These are phyloP conservation scores for Heterobasidion parviporum DNA, from an alignment of 1,284 basidiomycete genomes.

Conservation along the genomic window DNA sequence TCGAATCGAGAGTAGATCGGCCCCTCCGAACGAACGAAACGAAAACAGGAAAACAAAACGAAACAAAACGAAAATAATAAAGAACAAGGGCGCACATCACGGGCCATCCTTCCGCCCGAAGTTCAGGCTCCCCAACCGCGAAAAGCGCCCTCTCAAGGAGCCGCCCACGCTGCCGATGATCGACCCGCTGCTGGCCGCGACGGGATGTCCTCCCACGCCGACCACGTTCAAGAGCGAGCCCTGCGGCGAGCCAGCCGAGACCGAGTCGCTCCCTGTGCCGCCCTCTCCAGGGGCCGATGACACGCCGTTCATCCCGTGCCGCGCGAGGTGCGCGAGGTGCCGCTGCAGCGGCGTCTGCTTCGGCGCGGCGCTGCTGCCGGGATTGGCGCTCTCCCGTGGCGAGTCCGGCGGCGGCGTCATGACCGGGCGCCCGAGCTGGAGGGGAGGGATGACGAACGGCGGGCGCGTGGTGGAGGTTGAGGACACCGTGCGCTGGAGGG, in stretches of 20 bases:
- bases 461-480: slow-evolving; percentile 28
- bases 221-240: slow-evolving; percentile 62
- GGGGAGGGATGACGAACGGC: slow-evolving; percentile 35
- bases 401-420: slow-evolving; percentile 8
- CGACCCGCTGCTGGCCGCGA: slow-evolving; percentile 24
- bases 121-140: slow-evolving; percentile 64
- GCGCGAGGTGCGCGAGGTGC: slow-evolving; percentile 67
- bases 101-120: slow-evolving; percentile 45
- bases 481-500: slow-evolving; percentile 9
- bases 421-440: slow-evolving; percentile 31
- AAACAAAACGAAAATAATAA: not conserved
- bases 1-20: not conserved
- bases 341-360: slow-evolving; percentile 71
- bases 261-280: slow-evolving; percentile 40
- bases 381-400: not conserved
- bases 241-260: slow-evolving; percentile 57
- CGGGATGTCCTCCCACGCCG: slow-evolving; percentile 17
- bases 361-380: slow-evolving; percentile 7
- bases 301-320: slow-evolving; percentile 73
- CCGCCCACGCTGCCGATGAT: slow-evolving; percentile 27
- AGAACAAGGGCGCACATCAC: not conserved
- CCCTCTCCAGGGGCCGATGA: slow-evolving; percentile 62
- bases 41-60: too few species aligned
- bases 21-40: too few species aligned
- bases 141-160: slow-evolving; percentile 46